Percentiles rank a stretch among this genome's conserved stretches.
Conservation (phyloP, 2,329 filamentous ascomycete genomes). For the Exophiala sp. region DNA sequence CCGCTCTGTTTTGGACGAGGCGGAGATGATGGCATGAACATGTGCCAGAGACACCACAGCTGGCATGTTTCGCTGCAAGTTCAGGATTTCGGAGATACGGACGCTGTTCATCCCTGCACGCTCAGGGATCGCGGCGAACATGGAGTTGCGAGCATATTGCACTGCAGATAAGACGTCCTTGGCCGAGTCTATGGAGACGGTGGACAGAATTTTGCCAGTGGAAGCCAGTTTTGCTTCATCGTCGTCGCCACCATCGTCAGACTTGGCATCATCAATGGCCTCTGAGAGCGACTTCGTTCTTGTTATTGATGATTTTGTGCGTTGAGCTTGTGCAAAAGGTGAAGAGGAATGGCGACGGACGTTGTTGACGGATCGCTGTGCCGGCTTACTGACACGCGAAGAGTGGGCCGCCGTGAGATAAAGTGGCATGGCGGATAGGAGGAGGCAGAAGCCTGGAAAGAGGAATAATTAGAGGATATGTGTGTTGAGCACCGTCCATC, state of each 20-base stretch:
- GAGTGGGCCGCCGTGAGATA: conserved; percentile 47
- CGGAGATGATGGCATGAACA: conserved; percentile 55
- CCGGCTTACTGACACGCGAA: conserved; percentile 44
- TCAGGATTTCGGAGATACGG: conserved; percentile 57
- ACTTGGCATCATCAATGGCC: conserved; percentile 24
- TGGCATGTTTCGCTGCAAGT: conserved; percentile 53
- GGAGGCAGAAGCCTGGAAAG: conserved; percentile 10
- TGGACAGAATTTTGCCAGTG: conserved; percentile 47
- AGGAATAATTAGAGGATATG: too few relatives aligned
- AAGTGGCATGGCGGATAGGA: conserved; percentile 40
- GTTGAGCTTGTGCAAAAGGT: conserved; percentile 41
- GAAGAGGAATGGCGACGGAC: conserved; percentile 33
- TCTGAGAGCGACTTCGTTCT: conserved; percentile 28
- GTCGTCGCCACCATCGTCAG: conserved; percentile 28
- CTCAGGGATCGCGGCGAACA: conserved; percentile 57
- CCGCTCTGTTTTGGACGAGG: conserved; percentile 57
- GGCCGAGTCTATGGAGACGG: conserved; percentile 46
- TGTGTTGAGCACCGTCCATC: background rate
- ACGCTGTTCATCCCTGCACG: conserved; percentile 61
- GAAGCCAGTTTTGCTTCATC: conserved; percentile 47
- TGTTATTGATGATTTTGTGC: conserved; percentile 38
- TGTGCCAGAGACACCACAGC: conserved; percentile 59
- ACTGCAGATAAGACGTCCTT: conserved; percentile 53
- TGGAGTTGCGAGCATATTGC: conserved; percentile 48
- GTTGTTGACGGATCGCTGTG: conserved; percentile 27